phyloP scores from a whole-genome alignment of 371 early-diverging fungal genomes.

The Mucor lusitanicus region DNA sequence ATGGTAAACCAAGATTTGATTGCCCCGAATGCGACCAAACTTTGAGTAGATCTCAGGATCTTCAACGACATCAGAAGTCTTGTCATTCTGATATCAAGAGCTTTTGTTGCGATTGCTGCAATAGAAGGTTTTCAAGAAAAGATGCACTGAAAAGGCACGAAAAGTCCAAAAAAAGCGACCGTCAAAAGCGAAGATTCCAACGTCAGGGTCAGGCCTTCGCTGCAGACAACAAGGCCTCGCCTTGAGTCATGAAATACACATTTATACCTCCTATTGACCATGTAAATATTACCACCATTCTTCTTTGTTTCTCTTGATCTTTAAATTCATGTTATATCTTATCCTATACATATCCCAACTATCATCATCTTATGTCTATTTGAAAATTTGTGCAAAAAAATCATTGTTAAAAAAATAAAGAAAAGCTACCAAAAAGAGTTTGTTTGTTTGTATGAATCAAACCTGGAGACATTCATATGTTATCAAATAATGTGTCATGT shows the following conservation, averaged over 20 bases:
- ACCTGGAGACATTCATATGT: neutral
- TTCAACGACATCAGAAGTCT: neutral
- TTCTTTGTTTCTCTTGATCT: neutral
- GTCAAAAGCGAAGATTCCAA: neutral
- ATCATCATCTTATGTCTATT: neutral
- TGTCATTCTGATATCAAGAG: neutral
- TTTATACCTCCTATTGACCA: neutral
- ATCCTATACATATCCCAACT: neutral
- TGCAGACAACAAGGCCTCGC: neutral
- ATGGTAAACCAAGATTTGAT: neutral
- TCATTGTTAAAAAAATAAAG: neutral
- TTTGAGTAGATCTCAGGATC: neutral
- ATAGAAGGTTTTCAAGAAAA: neutral
- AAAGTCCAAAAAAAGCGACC: neutral
- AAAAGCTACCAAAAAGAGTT: neutral
- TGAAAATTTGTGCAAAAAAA: neutral
- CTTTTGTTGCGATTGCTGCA: neutral
- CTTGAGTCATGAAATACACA: neutral
- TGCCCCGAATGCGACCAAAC: neutral
- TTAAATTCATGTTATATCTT: neutral
- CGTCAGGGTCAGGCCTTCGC: neutral
- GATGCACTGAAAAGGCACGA: constrained; percentile 1
- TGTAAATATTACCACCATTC: neutral
- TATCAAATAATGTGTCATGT: neutral
- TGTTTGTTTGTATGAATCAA: neutral